Conservation (phyloP, 2,329 filamentous ascomycete genomes). For the Fusarium sp. region DNA sequence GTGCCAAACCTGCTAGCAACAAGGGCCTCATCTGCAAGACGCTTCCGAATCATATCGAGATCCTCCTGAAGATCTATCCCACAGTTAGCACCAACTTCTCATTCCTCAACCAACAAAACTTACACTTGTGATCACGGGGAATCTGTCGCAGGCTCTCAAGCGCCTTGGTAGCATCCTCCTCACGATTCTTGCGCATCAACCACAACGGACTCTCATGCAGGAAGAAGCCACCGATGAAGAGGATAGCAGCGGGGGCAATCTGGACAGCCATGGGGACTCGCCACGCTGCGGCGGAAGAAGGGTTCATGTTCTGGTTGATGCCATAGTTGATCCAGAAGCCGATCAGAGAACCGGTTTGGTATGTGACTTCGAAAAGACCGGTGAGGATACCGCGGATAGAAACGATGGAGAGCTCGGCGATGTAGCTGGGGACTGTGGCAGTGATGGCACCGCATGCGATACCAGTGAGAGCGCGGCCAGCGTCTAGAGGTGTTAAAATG, state of each 20-base stretch:
- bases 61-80: conserved; percentile 56
- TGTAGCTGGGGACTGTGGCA: conserved; percentile 70
- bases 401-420: conserved; percentile 68
- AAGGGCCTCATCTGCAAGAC: conserved; percentile 48
- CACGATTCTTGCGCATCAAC: conserved; percentile 48
- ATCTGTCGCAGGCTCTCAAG: conserved; percentile 55
- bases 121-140: conserved; percentile 49
- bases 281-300: conserved; percentile 51
- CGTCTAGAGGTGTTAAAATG: conserved; percentile 55
- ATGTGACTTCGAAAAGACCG: conserved; percentile 62
- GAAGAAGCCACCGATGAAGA: conserved; percentile 57
- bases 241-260: conserved; percentile 55
- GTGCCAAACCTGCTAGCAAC: conserved; percentile 47
- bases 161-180: conserved; percentile 46
- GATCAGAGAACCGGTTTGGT: conserved; percentile 61
- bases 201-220: conserved; percentile 55
- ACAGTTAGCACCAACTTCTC: not conserved
- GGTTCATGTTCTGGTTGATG: conserved; percentile 52
- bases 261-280: conserved; percentile 59
- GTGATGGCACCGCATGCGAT: conserved; percentile 66
- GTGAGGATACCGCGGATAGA: conserved; percentile 67
- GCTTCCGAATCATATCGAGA: conserved; percentile 54
- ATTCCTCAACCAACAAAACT: not conserved
- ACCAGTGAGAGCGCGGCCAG: conserved; percentile 65
- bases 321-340: conserved; percentile 63